These are phyloP conservation scores for Epichloe glyceriae DNA, from an alignment of 2,329 filamentous ascomycete genomes.

Conservation along the genomic window DNA sequence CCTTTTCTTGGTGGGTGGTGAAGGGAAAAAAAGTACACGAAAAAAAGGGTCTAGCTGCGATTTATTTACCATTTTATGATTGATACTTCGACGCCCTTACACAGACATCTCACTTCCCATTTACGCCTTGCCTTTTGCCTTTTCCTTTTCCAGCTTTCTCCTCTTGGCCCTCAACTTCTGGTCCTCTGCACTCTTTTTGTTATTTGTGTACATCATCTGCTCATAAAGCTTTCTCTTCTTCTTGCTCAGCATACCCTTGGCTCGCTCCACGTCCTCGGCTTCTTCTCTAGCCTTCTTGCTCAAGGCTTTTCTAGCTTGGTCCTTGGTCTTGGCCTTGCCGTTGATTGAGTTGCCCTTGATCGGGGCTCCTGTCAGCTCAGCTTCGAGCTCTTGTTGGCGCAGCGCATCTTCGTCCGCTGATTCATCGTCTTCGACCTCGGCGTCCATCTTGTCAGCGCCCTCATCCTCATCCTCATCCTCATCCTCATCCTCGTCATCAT, in stretches of 20 bases:
- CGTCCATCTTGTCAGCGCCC: slow-evolving; percentile 34
- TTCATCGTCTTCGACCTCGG: slow-evolving; percentile 24
- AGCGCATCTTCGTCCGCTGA: slow-evolving; percentile 48
- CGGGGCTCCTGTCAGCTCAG: slow-evolving; percentile 65
- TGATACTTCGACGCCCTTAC: no score
- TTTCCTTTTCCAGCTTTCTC: slow-evolving; percentile 69
- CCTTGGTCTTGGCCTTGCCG: slow-evolving; percentile 47
- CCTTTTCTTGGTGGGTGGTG: neutral
- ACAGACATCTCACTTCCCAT: no score
- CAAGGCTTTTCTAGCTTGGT: slow-evolving; percentile 56
- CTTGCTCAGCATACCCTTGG: slow-evolving; percentile 96
- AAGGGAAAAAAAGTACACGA: neutral
- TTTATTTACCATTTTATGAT: neutral
- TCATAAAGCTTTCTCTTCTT: slow-evolving; percentile 96
- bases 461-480: slow-evolving; percentile 33
- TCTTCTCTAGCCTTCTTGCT: slow-evolving; percentile 61
- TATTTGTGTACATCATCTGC: slow-evolving; percentile 94
- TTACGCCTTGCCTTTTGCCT: slow-evolving; percentile 29
- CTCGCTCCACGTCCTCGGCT: slow-evolving; percentile 77
- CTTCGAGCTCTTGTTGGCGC: slow-evolving; percentile 83
- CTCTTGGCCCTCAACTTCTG: slow-evolving; percentile 80
- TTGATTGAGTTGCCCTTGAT: slow-evolving; percentile 36
- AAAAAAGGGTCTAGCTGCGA: no score
- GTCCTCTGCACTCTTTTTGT: slow-evolving; percentile 82
- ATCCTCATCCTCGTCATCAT: slow-evolving; percentile 28